phyloP scores from a whole-genome alignment of 2,329 filamentous ascomycete genomes.

The Epichloe hybrida region DNA sequence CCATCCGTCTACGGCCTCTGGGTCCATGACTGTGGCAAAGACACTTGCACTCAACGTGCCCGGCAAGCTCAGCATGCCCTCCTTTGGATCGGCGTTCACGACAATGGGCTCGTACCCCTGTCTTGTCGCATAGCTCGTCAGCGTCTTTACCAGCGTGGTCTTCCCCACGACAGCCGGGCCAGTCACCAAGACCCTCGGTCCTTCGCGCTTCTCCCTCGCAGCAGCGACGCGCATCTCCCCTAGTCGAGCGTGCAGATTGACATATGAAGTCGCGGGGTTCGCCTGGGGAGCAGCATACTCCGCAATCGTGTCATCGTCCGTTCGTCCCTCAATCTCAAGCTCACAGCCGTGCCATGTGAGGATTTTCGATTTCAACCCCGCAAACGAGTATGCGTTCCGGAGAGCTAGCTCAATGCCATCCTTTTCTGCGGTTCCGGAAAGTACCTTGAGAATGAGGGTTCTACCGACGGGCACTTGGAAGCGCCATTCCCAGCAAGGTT shows the following conservation, averaged over 20 bases:
- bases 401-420: slow-evolving; percentile 88
- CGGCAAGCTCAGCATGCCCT: slow-evolving; percentile 64
- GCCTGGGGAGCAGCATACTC: slow-evolving; percentile 57
- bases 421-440: slow-evolving; percentile 76
- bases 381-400: slow-evolving; percentile 68
- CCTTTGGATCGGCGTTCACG: slow-evolving; percentile 71
- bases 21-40: slow-evolving; percentile 75
- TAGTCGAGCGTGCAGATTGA: slow-evolving; percentile 81
- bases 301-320: slow-evolving; percentile 40
- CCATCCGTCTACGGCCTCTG: slow-evolving; percentile 68
- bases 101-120: slow-evolving; percentile 63
- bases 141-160: slow-evolving; percentile 62
- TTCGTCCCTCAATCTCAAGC: slow-evolving; percentile 58
- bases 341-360: slow-evolving; percentile 87
- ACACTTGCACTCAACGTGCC: slow-evolving; percentile 78
- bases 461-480: slow-evolving; percentile 52
- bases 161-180: slow-evolving; percentile 72
- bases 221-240: slow-evolving; percentile 60
- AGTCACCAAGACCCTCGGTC: slow-evolving; percentile 73
- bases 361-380: slow-evolving; percentile 72
- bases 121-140: slow-evolving; percentile 69
- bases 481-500: slow-evolving; percentile 61
- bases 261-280: slow-evolving; percentile 65
- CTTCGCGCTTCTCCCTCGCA: slow-evolving; percentile 33
- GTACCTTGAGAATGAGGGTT: slow-evolving; percentile 42